These are phyloP conservation scores for Gastrolobium villosum DNA, from an alignment of 306 rosid genomes.

Conservation along the genomic window DNA sequence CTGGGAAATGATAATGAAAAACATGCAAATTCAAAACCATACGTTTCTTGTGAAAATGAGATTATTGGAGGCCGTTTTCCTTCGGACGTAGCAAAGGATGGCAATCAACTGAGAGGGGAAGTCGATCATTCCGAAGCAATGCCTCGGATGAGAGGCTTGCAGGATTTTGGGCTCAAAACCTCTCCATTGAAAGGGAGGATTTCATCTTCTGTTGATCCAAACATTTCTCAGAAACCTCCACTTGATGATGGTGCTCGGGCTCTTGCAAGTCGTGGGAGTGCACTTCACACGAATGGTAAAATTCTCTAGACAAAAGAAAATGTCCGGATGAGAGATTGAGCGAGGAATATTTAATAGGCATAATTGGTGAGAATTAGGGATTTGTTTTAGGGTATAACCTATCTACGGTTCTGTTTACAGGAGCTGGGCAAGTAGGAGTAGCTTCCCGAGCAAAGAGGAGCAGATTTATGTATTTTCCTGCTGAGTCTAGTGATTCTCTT, in stretches of 20 bases:
- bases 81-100: slow-evolving; percentile 54
- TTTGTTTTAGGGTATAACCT: slow-evolving; percentile 50
- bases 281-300: slow-evolving; percentile 59
- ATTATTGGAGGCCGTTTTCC: slow-evolving; percentile 44
- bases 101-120: slow-evolving; percentile 60
- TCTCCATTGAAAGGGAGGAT: slow-evolving; percentile 59
- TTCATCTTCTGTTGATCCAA: slow-evolving; percentile 57
- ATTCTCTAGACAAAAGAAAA: slow-evolving; percentile 51
- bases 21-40: slow-evolving; percentile 44
- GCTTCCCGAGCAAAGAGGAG: slow-evolving; percentile 71
- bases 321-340: slow-evolving; percentile 54
- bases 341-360: slow-evolving; percentile 51
- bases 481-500: slow-evolving; percentile 76
- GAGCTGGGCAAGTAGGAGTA: slow-evolving; percentile 64
- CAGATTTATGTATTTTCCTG: slow-evolving; percentile 61
- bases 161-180: slow-evolving; percentile 70
- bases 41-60: slow-evolving; percentile 39
- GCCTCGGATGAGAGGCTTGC: slow-evolving; percentile 78
- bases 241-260: slow-evolving; percentile 54
- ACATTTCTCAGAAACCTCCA: slow-evolving; percentile 55
- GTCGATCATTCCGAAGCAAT: slow-evolving; percentile 60
- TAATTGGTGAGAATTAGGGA: slow-evolving; percentile 50
- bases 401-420: slow-evolving; percentile 65
- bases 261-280: slow-evolving; percentile 55
- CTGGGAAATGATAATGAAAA: slow-evolving; percentile 55